Evolutionary conservation across 177 flowering plant species (phyloP).

Genomic region (Vitis hybrid): DNA sequence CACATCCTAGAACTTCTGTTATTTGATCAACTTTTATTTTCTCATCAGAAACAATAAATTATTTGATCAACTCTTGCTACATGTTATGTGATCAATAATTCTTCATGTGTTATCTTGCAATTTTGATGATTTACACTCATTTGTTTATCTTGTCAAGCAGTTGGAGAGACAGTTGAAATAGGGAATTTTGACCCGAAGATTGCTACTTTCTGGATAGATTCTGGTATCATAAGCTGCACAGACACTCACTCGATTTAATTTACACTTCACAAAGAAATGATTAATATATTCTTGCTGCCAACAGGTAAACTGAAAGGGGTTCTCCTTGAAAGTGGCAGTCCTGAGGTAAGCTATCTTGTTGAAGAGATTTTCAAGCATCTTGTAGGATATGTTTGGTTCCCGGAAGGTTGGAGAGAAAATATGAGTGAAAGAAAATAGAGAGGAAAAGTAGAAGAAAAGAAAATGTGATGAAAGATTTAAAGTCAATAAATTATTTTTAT

Average conservation of each 20-base stretch:
- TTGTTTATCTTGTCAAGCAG: slow-evolving; percentile 37
- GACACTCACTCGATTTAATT: background rate
- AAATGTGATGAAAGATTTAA: no score
- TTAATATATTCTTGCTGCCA: slow-evolving; percentile 1
- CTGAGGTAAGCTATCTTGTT: slow-evolving; percentile 38
- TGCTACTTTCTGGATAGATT: slow-evolving; percentile 90
- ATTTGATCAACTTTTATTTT: background rate
- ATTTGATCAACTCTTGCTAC: no score
- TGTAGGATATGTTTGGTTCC: no score
- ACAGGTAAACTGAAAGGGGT: slow-evolving; percentile 86
- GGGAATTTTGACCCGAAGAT: slow-evolving; percentile 93
- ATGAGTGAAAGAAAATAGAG: no score
- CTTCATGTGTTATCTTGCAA: background rate
- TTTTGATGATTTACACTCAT: background rate
- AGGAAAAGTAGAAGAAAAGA: no score
- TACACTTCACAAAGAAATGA: background rate
- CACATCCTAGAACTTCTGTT: slow-evolving; percentile 5
- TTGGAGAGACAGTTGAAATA: slow-evolving; percentile 84
- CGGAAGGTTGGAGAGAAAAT: no score
- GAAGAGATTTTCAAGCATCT: no score
- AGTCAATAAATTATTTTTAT: no score
- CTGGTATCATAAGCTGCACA: slow-evolving; percentile 45
- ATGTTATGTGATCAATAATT: background rate
- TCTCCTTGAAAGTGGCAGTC: slow-evolving; percentile 86
- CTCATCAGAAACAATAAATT: no score